Percentiles rank a stretch among this genome's conserved stretches.
These are phyloP conservation scores for Termitomyces sp. DNA, from an alignment of 768 basidiomycete genomes.

Conservation along the genomic window DNA sequence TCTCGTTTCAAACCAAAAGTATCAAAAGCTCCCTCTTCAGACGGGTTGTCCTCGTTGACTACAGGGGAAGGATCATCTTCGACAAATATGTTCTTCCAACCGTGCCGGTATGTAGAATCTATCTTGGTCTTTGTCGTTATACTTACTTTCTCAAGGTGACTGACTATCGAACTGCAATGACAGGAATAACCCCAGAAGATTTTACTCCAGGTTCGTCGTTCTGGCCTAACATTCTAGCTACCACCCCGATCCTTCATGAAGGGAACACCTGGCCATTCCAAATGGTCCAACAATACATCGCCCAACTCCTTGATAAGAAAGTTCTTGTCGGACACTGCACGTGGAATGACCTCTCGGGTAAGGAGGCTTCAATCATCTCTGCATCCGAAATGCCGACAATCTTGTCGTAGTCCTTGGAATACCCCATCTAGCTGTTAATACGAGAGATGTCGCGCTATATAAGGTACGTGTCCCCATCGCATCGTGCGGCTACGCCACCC, in stretches of 20 bases:
- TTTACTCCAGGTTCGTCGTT: constrained; percentile 33
- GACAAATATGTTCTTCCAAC: constrained; percentile 70
- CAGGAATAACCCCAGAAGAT: constrained; percentile 43
- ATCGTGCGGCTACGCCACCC: constrained; percentile 15
- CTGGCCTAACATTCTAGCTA: background rate
- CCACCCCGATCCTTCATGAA: constrained; percentile 18
- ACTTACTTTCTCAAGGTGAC: constrained; percentile 41
- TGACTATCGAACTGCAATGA: constrained; percentile 68
- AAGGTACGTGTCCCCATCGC: constrained; percentile 28
- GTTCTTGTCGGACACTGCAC: constrained; percentile 73
- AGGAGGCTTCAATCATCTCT: constrained; percentile 9
- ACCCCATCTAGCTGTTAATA: constrained; percentile 72
- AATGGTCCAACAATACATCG: constrained; percentile 63
- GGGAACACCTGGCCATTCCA: constrained; percentile 53
- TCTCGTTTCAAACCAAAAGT: background rate
- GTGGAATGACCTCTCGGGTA: constrained; percentile 81
- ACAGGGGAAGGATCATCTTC: constrained; percentile 52
- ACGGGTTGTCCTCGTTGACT: constrained; percentile 51
- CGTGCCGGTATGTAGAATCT: constrained; percentile 27
- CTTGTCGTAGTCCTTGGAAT: constrained; percentile 63
- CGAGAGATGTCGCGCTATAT: constrained; percentile 79
- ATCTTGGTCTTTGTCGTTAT: background rate
- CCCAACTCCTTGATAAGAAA: constrained; percentile 64
- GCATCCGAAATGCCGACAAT: constrained; percentile 9
- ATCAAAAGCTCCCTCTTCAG: constrained; percentile 21